Evolutionary conservation across 164 flowering plant species (phyloP).

Genomic region (Akebia trifoliata): DNA sequence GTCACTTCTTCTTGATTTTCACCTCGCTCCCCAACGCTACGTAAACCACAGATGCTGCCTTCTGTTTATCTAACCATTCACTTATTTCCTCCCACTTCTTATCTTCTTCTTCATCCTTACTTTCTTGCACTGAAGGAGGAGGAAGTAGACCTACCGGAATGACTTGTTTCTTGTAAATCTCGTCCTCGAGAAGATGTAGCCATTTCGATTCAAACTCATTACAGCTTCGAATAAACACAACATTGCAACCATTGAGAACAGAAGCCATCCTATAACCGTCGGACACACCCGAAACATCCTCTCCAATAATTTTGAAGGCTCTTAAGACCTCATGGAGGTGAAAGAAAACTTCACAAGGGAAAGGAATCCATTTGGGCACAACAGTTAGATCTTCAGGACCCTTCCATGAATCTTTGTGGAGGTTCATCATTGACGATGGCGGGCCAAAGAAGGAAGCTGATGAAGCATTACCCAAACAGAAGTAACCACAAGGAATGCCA

Average conservation of each 20-base stretch:
- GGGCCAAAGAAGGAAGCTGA: conserved; percentile 4
- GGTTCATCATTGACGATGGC: neutral
- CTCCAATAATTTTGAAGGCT: neutral
- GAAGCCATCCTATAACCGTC: neutral
- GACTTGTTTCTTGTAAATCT: conserved; percentile 13
- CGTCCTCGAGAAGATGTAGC: neutral
- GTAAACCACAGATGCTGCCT: conserved; percentile 15
- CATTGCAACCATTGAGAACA: neutral
- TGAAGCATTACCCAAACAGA: conserved; percentile 6
- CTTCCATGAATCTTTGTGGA: no score
- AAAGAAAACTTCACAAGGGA: neutral
- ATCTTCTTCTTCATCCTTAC: neutral
- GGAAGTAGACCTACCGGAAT: conserved; percentile 17
- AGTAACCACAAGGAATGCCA: conserved; percentile 4
- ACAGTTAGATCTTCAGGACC: neutral
- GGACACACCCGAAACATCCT: conserved; percentile 6
- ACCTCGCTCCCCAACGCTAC: conserved; percentile 32
- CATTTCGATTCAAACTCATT: conserved; percentile 13
- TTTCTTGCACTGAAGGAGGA: neutral
- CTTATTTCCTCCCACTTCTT: conserved; percentile 2
- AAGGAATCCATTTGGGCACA: conserved; percentile 10
- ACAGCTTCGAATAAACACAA: conserved; percentile 13
- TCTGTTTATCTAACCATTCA: conserved; percentile 14
- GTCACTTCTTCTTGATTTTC: conserved; percentile 17
- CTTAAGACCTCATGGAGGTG: conserved; percentile 13